phyloP scores from a whole-genome alignment of 225 moss, liverwort and hornwort species.

The Polytrichum commune region DNA sequence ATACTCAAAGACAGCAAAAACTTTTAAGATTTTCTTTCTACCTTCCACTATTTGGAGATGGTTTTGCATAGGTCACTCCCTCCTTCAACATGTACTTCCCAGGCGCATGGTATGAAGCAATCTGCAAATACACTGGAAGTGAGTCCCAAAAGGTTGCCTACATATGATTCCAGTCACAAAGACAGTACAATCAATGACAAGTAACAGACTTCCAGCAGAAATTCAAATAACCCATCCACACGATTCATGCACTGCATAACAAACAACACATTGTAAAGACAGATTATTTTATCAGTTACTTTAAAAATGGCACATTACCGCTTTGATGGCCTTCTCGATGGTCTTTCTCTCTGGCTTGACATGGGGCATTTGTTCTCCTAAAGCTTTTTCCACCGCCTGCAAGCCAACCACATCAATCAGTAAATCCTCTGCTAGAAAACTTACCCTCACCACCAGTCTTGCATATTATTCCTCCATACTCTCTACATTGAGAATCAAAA shows the following conservation, averaged over 20 bases:
- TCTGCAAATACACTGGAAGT: conserved; percentile 37
- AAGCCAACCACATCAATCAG: neutral
- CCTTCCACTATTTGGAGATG: conserved; percentile 96
- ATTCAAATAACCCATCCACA: too few species aligned
- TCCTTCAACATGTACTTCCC: conserved; percentile 90
- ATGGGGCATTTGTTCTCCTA: conserved; percentile 79
- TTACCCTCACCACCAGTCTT: too few species aligned
- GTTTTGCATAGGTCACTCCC: conserved; percentile 83
- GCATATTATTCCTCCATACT: too few species aligned
- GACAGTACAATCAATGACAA: too few species aligned
- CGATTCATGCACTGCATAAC: neutral
- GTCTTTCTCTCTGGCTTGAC: conserved; percentile 85
- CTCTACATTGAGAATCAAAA: too few species aligned
- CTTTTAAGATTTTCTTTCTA: conserved; percentile 4
- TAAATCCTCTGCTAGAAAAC: neutral
- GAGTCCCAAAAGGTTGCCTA: too few species aligned
- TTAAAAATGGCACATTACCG: conserved; percentile 35
- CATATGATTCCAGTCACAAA: too few species aligned
- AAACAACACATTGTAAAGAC: neutral
- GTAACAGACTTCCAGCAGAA: too few species aligned
- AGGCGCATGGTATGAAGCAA: conserved; percentile 88
- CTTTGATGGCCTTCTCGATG: conserved; percentile 84
- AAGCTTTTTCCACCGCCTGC: conserved; percentile 90
- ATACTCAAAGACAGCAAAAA: neutral
- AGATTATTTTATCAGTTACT: neutral